Percentiles rank a stretch among this genome's conserved stretches.
Conservation (phyloP, 2,329 filamentous ascomycete genomes). For the Cordyceps farinosa region DNA sequence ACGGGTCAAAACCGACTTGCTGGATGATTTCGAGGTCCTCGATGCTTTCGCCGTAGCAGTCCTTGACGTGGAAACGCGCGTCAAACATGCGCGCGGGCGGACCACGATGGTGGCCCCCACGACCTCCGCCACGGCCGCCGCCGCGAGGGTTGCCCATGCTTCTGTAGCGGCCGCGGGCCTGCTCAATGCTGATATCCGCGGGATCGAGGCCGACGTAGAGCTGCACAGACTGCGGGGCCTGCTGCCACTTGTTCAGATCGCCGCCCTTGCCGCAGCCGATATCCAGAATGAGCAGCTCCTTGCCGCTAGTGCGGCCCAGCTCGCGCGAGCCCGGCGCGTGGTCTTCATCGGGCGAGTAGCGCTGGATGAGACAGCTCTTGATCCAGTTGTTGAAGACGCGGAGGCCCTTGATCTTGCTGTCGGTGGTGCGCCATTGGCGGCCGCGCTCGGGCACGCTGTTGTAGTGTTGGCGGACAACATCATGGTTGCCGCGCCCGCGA, state of each 20-base stretch:
- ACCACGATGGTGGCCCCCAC: slow-evolving; percentile 39
- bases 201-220: slow-evolving; percentile 94
- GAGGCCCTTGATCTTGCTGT: slow-evolving; percentile 91
- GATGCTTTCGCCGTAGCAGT: slow-evolving; percentile 84
- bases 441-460: slow-evolving; percentile 93
- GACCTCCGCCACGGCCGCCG: slow-evolving; percentile 51
- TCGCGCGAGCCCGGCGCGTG: slow-evolving; percentile 60
- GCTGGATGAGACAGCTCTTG: slow-evolving; percentile 95
- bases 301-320: slow-evolving; percentile 46
- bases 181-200: slow-evolving; percentile 85
- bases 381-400: slow-evolving; percentile 98
- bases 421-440: slow-evolving; percentile 89
- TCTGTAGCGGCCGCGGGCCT: slow-evolving; percentile 80
- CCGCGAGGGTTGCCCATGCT: slow-evolving; percentile 62
- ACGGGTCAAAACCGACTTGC: slow-evolving; percentile 82
- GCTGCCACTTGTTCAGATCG: slow-evolving; percentile 93
- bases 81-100: slow-evolving; percentile 64
- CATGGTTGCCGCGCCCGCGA: slow-evolving; percentile 58
- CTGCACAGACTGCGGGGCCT: slow-evolving; percentile 84
- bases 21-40: slow-evolving; percentile 77
- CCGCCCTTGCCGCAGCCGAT: slow-evolving; percentile 97
- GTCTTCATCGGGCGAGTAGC: slow-evolving; percentile 82
- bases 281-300: slow-evolving; percentile 78
- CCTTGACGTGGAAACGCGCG: slow-evolving; percentile 82
- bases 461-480: slow-evolving; percentile 91